Conservation (phyloP, 2,329 filamentous ascomycete species). For the Hirsutella thompsonii region DNA sequence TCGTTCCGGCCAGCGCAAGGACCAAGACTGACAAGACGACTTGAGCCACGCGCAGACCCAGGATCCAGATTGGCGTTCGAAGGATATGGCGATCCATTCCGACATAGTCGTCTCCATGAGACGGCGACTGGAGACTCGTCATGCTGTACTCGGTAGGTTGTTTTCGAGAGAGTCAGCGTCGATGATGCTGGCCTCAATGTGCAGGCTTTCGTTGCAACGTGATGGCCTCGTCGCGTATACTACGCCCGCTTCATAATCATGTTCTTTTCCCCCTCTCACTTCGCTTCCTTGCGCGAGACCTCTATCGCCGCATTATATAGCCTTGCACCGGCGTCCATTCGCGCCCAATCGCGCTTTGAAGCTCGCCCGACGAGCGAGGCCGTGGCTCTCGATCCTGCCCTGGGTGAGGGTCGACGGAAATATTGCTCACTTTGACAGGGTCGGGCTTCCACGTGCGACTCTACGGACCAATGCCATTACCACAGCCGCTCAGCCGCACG, state of each 20-base stretch:
- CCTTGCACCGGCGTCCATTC: too few relatives aligned
- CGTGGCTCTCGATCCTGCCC: not conserved
- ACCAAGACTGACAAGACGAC: conserved; percentile 28
- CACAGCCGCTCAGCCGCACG: not conserved
- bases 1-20: conserved; percentile 26
- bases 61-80: conserved; percentile 29
- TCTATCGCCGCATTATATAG: not conserved
- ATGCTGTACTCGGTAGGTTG: not conserved
- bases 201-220: too few relatives aligned
- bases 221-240: too few relatives aligned
- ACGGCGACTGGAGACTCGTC: too few relatives aligned
- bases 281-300: not conserved
- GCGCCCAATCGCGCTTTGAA: too few relatives aligned
- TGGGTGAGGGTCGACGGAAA: not conserved
- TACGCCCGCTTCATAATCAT: too few relatives aligned
- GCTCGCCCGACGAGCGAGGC: not conserved
- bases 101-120: conserved; percentile 4
- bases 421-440: not conserved
- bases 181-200: too few relatives aligned
- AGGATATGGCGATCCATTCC: conserved; percentile 17
- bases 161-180: too few relatives aligned
- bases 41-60: conserved; percentile 25
- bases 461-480: too few relatives aligned
- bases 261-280: too few relatives aligned
- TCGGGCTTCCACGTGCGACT: not conserved